Evolutionary conservation across 192 early-diverging fungal genomes (phyloP).

Genomic region (Backusella australiensis): DNA sequence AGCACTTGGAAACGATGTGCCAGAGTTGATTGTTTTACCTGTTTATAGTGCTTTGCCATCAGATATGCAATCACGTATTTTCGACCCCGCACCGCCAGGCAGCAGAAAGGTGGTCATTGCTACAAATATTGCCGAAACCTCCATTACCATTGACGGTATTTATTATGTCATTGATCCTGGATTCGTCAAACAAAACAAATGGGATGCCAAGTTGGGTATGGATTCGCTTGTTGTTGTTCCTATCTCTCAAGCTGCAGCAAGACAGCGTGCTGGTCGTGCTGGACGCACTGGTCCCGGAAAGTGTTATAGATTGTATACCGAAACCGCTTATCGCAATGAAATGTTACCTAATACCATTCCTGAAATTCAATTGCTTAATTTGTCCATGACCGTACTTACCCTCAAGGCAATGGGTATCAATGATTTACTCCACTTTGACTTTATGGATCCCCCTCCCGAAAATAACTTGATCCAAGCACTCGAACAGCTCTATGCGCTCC

Average conservation of each 20-base stretch:
- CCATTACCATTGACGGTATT: conserved; percentile 97
- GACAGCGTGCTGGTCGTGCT: conserved; percentile 95
- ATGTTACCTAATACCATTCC: conserved; percentile 94
- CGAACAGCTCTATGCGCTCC: conserved; percentile 93
- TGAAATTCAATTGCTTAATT: conserved; percentile 96
- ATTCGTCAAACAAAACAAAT: conserved; percentile 95
- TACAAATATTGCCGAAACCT: conserved; percentile 99
- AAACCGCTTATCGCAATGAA: conserved; percentile 89
- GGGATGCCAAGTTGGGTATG: conserved; percentile 97
- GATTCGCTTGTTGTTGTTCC: conserved; percentile 93
- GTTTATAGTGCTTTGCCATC: conserved; percentile 94
- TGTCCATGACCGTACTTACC: conserved; percentile 87
- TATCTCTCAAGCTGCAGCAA: conserved; percentile 91
- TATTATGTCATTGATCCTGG: conserved; percentile 96
- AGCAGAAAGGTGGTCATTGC: conserved; percentile 91
- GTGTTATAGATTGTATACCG: conserved; percentile 93
- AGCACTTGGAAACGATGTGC: conserved; percentile 64
- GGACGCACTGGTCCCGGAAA: conserved; percentile 96
- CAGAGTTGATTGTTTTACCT: conserved; percentile 82
- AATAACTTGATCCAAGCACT: conserved; percentile 89
- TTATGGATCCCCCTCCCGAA: conserved; percentile 96
- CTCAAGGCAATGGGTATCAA: conserved; percentile 96
- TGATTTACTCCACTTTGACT: conserved; percentile 91
- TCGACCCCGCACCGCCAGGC: conserved; percentile 83
- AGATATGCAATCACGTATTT: conserved; percentile 95